Base-by-base conservation (phyloP, 257 asterid species). In the Nicotiana knightiana region DNA sequence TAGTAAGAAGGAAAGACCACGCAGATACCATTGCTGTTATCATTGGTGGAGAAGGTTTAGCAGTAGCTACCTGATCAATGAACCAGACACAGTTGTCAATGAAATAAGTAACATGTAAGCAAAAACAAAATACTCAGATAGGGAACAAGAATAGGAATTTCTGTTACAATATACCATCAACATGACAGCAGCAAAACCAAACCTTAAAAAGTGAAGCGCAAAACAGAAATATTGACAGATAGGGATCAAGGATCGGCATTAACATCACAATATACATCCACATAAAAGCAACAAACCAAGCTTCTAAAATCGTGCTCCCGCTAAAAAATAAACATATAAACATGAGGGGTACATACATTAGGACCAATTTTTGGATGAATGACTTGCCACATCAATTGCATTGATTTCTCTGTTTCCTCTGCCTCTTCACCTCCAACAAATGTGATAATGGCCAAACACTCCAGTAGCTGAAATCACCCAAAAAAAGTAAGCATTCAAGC, bases 371-470 rank as follows among this genome's bases (percentile, higher is more conserved):
- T 96, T 4, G 97, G 98, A 85, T 91, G 96, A 86, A 93, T 94
- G 87, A 93, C 88, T 86, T 92, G 99, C 99, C 99, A 96, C 96
- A 93, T 88, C 79, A 93, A 81, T 81, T 94, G 97, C 98, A 96
- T 92, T 30, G 96, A 88, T 82, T 92, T 94, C 84, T 96, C 98
- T 4, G 94, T 93, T 68, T 92, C 89, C 68, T 93, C 99, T 0
- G 96, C 88, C 80, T 90, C 98, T 88, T 93, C 98, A 33, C 94
- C 98, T 18, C 99, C 99, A 85, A 96, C 91, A 81, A 93, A 96
- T 71, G 98, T 92, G 86, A 93, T 87, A 57, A 94, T 82, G 77
- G 97, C 97, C 94, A 96, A 83, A 84, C 97, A 94, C 85, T 94
- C 93, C 82, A 96, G 88, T 86, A 96, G 86, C 99, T 96, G 92